Conservation (phyloP, 257 asterid species). For the Nicotiana undulata region DNA sequence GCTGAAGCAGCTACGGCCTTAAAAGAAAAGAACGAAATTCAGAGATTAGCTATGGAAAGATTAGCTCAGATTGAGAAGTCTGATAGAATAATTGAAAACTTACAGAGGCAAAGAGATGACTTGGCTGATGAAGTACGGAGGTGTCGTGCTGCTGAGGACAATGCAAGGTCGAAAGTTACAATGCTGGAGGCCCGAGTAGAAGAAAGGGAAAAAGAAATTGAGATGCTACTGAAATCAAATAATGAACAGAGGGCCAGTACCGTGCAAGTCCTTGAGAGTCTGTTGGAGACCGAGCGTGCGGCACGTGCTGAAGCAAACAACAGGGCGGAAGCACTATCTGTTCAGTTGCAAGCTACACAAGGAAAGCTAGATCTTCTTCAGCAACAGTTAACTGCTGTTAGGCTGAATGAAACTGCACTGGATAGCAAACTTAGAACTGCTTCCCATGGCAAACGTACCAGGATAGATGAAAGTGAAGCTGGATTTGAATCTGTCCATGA, state of each 20-base stretch:
- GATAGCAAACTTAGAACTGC: conserved; percentile 56
- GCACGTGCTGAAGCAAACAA: conserved; percentile 84
- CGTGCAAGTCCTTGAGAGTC: conserved; percentile 62
- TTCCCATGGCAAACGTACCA: conserved; percentile 74
- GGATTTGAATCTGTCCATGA: conserved; percentile 71
- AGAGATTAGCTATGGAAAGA: conserved; percentile 74
- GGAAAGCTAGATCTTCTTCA: conserved; percentile 65
- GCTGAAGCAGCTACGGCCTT: conserved; percentile 82
- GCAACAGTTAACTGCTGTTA: conserved; percentile 65
- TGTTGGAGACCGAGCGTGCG: conserved; percentile 68
- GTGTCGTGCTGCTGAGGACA: conserved; percentile 58
- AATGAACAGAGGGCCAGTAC: conserved; percentile 66
- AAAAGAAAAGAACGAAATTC: conserved; percentile 65
- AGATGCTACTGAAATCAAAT: conserved; percentile 53
- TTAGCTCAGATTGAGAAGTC: conserved; percentile 74
- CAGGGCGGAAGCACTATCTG: conserved; percentile 78
- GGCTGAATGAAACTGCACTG: conserved; percentile 51
- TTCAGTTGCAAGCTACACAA: conserved; percentile 80
- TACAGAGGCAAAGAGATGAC: conserved; percentile 61
- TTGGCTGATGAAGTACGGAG: conserved; percentile 49
- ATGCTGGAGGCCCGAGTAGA: conserved; percentile 60
- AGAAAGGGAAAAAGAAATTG: conserved; percentile 77
- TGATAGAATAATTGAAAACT: conserved; percentile 56
- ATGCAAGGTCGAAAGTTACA: conserved; percentile 57
- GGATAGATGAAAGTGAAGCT: conserved; percentile 70